A percentile compares a stretch with the other conserved stretches of the same genome.
phyloP scores from a whole-genome alignment of 208 protist species.

The Endotrypanum monterogeii region DNA sequence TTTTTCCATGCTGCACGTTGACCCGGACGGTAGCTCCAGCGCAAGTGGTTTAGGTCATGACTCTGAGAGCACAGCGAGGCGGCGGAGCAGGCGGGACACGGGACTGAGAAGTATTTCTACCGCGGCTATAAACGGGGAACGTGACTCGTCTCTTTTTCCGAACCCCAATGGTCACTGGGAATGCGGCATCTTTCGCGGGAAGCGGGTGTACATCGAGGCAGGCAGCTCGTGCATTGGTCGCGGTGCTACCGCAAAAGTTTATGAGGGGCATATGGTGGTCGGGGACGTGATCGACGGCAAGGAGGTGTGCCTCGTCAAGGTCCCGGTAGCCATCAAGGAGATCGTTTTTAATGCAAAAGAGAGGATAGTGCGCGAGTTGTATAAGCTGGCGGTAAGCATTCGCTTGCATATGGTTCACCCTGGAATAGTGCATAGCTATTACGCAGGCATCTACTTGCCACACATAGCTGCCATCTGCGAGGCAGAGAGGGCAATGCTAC shows the following conservation, averaged over 20 bases:
- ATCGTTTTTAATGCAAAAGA: slow-evolving; percentile 21
- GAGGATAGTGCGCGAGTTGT: slow-evolving; percentile 12
- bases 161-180: slow-evolving; percentile 23
- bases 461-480: not conserved
- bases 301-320: slow-evolving; percentile 9
- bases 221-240: slow-evolving; percentile 16
- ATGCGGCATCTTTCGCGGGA: slow-evolving; percentile 27
- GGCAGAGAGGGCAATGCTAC: slow-evolving; percentile 1
- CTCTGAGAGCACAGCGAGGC: not conserved
- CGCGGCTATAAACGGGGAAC: not conserved
- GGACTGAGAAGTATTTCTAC: not conserved
- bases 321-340: slow-evolving; percentile 29
- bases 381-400: slow-evolving; percentile 13
- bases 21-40: slow-evolving; percentile 8
- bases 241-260: slow-evolving; percentile 16
- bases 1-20: slow-evolving; percentile 4
- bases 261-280: slow-evolving; percentile 21
- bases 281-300: slow-evolving; percentile 10
- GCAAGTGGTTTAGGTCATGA: not conserved
- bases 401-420: slow-evolving; percentile 20
- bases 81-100: not conserved
- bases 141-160: slow-evolving; percentile 9
- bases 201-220: slow-evolving; percentile 21
- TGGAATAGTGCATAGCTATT: slow-evolving; percentile 22
- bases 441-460: slow-evolving; percentile 18